These are phyloP conservation scores for Pythium guiyangense DNA, from an alignment of 352 stramenopile species.

Conservation along the genomic window DNA sequence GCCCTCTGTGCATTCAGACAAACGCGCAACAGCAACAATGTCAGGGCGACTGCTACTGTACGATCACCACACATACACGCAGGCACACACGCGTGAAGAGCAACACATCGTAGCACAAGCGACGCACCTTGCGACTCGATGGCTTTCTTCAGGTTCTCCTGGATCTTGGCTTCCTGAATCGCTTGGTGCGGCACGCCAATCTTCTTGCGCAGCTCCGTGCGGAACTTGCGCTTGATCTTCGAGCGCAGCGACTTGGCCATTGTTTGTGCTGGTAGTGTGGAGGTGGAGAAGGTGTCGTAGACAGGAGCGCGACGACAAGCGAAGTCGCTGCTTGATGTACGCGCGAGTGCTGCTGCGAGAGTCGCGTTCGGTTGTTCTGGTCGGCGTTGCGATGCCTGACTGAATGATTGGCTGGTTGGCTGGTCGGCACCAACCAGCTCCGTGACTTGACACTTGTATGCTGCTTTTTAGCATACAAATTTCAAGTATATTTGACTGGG, in stretches of 20 bases:
- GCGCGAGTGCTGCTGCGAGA: too few relatives aligned
- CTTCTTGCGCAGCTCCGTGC: conserved; percentile 78
- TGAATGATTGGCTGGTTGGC: too few relatives aligned
- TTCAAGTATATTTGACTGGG: too few relatives aligned
- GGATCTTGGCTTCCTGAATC: conserved; percentile 73
- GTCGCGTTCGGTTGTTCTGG: too few relatives aligned
- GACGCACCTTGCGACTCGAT: conserved; percentile 58
- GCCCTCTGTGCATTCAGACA: conserved; percentile 19
- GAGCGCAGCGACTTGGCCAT: conserved; percentile 88
- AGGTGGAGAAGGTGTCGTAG: neutral
- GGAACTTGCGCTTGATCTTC: conserved; percentile 89
- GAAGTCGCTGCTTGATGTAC: too few relatives aligned
- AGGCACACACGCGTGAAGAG: neutral
- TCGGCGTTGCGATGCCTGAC: too few relatives aligned
- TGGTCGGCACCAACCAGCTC: too few relatives aligned
- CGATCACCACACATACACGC: neutral
- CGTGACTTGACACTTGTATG: too few relatives aligned
- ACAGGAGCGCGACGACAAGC: too few relatives aligned
- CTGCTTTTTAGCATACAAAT: too few relatives aligned
- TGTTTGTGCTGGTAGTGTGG: conserved; percentile 11
- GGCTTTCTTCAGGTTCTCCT: conserved; percentile 82
- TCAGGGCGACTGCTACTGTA: too few relatives aligned
- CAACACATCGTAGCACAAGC: neutral
- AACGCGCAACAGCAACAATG: neutral
- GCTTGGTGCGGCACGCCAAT: conserved; percentile 74